Percentiles rank a stretch among this genome's conserved stretches.
Evolutionary conservation across 305 asterid genomes (phyloP).

Genomic region (Ilex paraguariensis): DNA sequence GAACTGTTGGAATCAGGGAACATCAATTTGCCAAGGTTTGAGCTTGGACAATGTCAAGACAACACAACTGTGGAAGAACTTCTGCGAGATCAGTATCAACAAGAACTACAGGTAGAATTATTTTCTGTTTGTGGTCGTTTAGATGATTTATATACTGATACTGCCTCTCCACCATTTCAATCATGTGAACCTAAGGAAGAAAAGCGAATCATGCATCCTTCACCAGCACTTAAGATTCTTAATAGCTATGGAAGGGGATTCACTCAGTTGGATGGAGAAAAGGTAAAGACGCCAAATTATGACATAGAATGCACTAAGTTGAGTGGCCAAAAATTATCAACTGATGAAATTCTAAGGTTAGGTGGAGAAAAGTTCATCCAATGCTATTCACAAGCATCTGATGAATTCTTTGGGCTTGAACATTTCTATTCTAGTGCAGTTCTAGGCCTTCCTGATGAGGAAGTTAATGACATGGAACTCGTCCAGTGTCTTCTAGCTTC

Average conservation of each 20-base stretch:
- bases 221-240: slow-evolving; percentile 29
- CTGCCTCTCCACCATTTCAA: background rate
- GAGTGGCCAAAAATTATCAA: slow-evolving; percentile 5
- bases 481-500: slow-evolving; percentile 35
- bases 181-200: background rate
- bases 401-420: slow-evolving; percentile 4
- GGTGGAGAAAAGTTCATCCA: slow-evolving; percentile 36
- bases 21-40: background rate
- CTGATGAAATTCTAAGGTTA: slow-evolving; percentile 20
- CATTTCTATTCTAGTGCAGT: slow-evolving; percentile 26
- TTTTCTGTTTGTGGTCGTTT: background rate
- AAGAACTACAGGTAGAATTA: background rate
- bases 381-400: slow-evolving; percentile 3
- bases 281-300: slow-evolving; percentile 1
- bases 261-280: slow-evolving; percentile 19
- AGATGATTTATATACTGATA: too few relatives aligned
- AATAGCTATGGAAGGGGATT: background rate
- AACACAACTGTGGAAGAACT: background rate
- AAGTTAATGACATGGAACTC: slow-evolving; percentile 21
- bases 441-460: slow-evolving; percentile 5
- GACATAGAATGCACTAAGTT: background rate
- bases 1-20: background rate
- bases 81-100: too few relatives aligned
- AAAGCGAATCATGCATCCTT: background rate
- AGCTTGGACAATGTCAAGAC: background rate